Base-by-base conservation (phyloP, 1,139 yeast species). In the Candida sanyaensis region DNA sequence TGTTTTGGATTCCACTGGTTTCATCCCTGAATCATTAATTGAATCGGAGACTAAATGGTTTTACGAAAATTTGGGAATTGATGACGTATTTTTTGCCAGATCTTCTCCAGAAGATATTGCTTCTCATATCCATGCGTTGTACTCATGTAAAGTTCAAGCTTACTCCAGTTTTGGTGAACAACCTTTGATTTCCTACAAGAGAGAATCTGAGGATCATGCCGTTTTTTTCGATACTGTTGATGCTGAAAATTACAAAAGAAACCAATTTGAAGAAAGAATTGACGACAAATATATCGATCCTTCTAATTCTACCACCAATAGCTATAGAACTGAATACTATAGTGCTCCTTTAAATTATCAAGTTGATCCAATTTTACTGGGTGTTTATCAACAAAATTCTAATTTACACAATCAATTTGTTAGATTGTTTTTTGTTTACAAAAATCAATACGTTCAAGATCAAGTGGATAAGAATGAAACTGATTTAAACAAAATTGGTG, bases 141-240 rank as follows among this genome's bases (percentile, higher is more conserved):
- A 92, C 68, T 90, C 97, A 37, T 93, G 97, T 53, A 93, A 93
- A 66, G 82, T 93, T 49, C 95, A 93, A 58, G 96, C 97, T 12
- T 90, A 78, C 65, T 64, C 77, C n/a, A 60, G 65, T 13, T 64
- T 61, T 32, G 63, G 59, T 21, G 64, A 62, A 41, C 60, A 57
- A 47, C 83, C 90, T 12, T 79, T 83, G 56, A 84, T 89, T 57
- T 88, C 85, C 50, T 86, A 88, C 65, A 83, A 80, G 63, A 77
- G 89, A 52, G 95, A 88, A 65, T 80, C 82, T 44, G 87, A 83
- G 17, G 93, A 88, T 64, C 96, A 91, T 62, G 97, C 97, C 1
- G 96, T 91, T 27, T 93, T 88, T 68, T 90, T 93, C 65, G 96
- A 90, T 64, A 83, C 95, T 29, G 72, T 81, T 28, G 66, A 68